Evolutionary conservation across 2,329 filamentous ascomycete genomes (phyloP).

Genomic region (Aspergillus hiratsukae): DNA sequence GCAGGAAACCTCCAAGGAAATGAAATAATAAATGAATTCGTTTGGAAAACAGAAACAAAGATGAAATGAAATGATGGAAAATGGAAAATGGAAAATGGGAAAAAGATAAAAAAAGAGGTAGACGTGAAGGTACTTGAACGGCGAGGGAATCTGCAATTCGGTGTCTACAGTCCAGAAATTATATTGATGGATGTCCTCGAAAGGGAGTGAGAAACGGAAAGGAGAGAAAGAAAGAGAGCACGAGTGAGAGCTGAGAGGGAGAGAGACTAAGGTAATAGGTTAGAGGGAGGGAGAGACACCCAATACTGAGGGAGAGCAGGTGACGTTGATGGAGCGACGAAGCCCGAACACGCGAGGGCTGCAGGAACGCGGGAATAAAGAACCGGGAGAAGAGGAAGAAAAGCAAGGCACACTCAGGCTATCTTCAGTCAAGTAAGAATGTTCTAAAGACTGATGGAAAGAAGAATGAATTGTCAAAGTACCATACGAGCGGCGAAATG

Average conservation of each 20-base stretch:
- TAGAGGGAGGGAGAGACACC: conserved; percentile 11
- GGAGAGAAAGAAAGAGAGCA: conserved; percentile 15
- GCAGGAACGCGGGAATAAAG: conserved; percentile 27
- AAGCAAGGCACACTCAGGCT: conserved; percentile 15
- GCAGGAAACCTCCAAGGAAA: conserved; percentile 7
- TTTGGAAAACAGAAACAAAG: conserved; percentile 1
- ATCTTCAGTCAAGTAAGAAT: conserved; percentile 9
- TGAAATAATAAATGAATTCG: neutral
- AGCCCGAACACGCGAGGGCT: conserved; percentile 28
- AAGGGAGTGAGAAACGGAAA: conserved; percentile 15
- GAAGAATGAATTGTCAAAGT: conserved; percentile 1
- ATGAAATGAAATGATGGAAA: conserved; percentile 5
- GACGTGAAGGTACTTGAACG: too few species aligned
- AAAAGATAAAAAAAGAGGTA: neutral
- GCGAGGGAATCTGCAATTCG: neutral
- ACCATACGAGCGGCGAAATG: neutral
- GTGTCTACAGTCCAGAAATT: conserved; percentile 6
- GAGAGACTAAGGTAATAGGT: conserved; percentile 14
- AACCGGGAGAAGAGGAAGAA: conserved; percentile 17
- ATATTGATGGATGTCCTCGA: neutral
- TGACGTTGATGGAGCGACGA: conserved; percentile 32
- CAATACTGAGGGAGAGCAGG: conserved; percentile 11
- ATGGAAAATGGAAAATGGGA: conserved; percentile 1
- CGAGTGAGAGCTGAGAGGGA: conserved; percentile 15
- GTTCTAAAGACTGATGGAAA: neutral